Conservation (phyloP, 495 filamentous ascomycete genomes). For the Tuber borchii region DNA sequence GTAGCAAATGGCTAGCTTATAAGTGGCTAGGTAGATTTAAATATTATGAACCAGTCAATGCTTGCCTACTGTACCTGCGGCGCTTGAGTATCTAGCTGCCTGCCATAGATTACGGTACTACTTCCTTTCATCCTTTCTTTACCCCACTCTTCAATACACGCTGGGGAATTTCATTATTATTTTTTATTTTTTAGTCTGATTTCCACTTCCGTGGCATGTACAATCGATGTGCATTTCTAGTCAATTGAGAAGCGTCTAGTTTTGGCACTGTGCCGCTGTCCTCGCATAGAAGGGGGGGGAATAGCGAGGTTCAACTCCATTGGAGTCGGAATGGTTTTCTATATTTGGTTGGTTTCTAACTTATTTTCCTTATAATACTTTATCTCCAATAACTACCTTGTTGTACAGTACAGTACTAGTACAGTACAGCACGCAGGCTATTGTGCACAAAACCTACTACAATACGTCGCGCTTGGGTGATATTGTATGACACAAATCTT, state of each 20-base stretch:
- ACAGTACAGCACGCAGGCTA: background rate
- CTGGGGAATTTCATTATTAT: background rate
- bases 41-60: no score
- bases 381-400: background rate
- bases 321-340: background rate
- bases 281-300: background rate
- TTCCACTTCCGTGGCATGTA: background rate
- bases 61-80: no score
- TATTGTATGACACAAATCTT: background rate
- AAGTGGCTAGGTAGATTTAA: background rate
- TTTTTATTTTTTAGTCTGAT: background rate
- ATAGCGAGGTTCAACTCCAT: background rate
- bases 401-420: no score
- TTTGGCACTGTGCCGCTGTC: background rate
- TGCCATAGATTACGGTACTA: background rate
- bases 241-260: background rate
- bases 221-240: background rate
- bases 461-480: background rate
- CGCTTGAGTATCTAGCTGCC: background rate
- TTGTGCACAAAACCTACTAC: background rate
- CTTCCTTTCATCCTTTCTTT: background rate
- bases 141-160: background rate
- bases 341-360: background rate
- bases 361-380: background rate
- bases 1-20: background rate